Conservation (phyloP, 352 stramenopile species). For the Phytophthora foliorum region DNA sequence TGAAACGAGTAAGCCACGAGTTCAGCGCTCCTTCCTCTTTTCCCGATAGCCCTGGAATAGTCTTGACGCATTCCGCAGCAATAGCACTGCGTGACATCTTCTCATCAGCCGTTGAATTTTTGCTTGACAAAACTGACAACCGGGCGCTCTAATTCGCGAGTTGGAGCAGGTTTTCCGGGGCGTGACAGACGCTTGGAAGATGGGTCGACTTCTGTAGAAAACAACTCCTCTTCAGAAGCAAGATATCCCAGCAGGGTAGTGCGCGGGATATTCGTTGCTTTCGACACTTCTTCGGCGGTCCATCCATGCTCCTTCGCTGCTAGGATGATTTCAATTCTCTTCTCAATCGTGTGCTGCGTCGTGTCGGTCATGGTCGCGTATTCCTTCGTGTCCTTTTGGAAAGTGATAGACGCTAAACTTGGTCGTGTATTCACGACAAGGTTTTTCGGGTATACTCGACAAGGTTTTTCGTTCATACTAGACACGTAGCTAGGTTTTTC, state of each 20-base stretch:
- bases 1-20: not conserved
- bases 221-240: not conserved
- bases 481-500: not conserved
- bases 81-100: too few relatives aligned
- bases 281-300: not conserved
- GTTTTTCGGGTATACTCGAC: not conserved
- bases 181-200: not conserved
- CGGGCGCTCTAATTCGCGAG: not conserved
- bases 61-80: not conserved
- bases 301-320: too few relatives aligned
- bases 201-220: not conserved
- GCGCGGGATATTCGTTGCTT: not conserved
- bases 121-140: not conserved
- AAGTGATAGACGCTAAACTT: not conserved
- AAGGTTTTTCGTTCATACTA: not conserved
- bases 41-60: not conserved
- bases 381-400: not conserved
- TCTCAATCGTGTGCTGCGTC: not conserved
- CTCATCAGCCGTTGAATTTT: not conserved
- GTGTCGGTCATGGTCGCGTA: not conserved
- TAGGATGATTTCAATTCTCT: not conserved
- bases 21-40: not conserved
- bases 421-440: not conserved
- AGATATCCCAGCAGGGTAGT: not conserved
- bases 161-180: not conserved